Conservation (phyloP, 2,329 filamentous ascomycete genomes). For the Fusarium concolor region DNA sequence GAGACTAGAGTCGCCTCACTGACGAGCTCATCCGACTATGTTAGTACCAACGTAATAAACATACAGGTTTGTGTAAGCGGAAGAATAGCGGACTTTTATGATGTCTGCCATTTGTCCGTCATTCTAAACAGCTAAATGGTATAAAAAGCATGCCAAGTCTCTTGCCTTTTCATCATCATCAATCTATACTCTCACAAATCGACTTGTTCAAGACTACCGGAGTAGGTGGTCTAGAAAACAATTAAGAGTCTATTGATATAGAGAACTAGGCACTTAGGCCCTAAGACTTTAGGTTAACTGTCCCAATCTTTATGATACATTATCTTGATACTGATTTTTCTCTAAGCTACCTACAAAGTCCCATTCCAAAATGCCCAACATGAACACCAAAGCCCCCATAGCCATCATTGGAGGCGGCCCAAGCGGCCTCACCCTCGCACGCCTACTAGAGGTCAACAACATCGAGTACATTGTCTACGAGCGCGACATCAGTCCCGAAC, state of each 20-base stretch:
- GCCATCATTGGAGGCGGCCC: constrained; percentile 63
- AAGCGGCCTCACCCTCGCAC: constrained; percentile 54
- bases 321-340: too few species aligned
- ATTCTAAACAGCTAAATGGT: too few species aligned
- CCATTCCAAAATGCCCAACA: not conserved
- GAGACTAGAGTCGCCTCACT: too few species aligned
- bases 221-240: too few species aligned
- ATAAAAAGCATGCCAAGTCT: too few species aligned
- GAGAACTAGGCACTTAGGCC: too few species aligned
- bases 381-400: constrained; percentile 42
- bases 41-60: too few species aligned
- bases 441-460: constrained; percentile 58
- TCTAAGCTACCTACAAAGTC: too few species aligned
- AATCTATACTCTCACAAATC: not conserved
- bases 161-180: not conserved
- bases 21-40: not conserved
- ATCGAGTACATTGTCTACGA: constrained; percentile 63
- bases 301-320: too few species aligned
- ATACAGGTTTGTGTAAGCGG: not conserved
- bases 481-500: constrained; percentile 46
- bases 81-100: not conserved
- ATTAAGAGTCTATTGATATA: too few species aligned
- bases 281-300: too few species aligned
- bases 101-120: not conserved
- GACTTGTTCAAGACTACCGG: too few species aligned